Conservation (phyloP, 2,329 filamentous ascomycete species). For the Colletotrichum neosansevieriae region DNA sequence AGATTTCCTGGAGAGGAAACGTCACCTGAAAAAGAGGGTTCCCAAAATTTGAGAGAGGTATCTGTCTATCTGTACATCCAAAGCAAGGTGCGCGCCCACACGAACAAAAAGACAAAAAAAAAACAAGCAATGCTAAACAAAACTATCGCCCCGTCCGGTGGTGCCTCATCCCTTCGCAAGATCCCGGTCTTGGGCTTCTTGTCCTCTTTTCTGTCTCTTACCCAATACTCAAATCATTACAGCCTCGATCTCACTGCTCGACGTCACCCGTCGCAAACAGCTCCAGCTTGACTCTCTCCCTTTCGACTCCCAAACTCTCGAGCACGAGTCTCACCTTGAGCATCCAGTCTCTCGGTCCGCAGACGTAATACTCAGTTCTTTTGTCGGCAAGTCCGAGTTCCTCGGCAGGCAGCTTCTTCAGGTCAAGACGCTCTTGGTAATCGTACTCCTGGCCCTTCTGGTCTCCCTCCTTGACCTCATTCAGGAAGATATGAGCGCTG, state of each 20-base stretch:
- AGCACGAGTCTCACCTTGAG: slow-evolving; percentile 66
- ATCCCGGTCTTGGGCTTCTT: slow-evolving; percentile 15
- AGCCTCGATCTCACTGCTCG: slow-evolving; percentile 12
- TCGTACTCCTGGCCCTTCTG: slow-evolving; percentile 68
- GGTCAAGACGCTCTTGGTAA: slow-evolving; percentile 67
- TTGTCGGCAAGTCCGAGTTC: slow-evolving; percentile 66
- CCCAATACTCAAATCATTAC: slow-evolving; percentile 12
- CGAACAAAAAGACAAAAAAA: not conserved
- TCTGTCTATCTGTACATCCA: slow-evolving; percentile 30
- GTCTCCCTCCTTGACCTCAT: slow-evolving; percentile 58
- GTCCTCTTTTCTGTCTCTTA: not conserved
- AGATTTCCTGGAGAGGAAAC: not conserved
- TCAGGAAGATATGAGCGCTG: slow-evolving; percentile 69
- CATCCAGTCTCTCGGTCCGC: slow-evolving; percentile 81
- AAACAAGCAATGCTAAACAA: slow-evolving; percentile 10
- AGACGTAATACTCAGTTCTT: slow-evolving; percentile 76
- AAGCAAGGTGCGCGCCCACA: slow-evolving; percentile 1
- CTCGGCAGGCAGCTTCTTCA: slow-evolving; percentile 66
- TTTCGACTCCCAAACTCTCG: slow-evolving; percentile 65
- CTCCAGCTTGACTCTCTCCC: slow-evolving; percentile 74
- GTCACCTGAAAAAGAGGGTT: not conserved
- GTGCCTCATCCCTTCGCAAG: slow-evolving; percentile 32
- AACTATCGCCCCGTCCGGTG: slow-evolving; percentile 4
- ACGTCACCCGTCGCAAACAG: slow-evolving; percentile 72
- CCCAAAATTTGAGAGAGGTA: slow-evolving; percentile 30